A percentile compares a stretch with the other conserved stretches of the same genome.
These are phyloP conservation scores for Colletotrichum limetticola DNA, from an alignment of 2,329 filamentous ascomycete genomes.

Conservation along the genomic window DNA sequence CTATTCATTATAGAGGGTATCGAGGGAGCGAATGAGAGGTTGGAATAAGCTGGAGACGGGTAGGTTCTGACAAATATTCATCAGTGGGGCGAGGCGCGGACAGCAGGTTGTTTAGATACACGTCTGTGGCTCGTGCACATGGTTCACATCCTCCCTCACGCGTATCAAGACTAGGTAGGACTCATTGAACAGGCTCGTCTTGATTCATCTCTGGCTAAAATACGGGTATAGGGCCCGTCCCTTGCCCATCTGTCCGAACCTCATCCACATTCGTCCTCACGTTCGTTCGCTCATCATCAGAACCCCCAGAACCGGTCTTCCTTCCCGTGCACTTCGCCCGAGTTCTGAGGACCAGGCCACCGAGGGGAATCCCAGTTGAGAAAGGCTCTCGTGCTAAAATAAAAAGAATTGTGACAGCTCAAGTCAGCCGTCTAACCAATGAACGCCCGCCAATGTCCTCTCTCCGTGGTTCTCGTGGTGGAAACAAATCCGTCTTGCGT, in stretches of 20 bases:
- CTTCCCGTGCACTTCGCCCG: background rate
- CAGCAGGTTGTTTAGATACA: too few relatives aligned
- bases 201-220: constrained; percentile 21
- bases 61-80: too few relatives aligned
- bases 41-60: too few relatives aligned
- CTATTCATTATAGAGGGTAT: too few relatives aligned
- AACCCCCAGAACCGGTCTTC: background rate
- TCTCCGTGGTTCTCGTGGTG: constrained; percentile 25
- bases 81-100: too few relatives aligned
- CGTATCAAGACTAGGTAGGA: background rate
- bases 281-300: constrained; percentile 20
- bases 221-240: background rate
- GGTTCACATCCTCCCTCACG: background rate
- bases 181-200: constrained; percentile 5
- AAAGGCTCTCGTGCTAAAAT: constrained; percentile 4
- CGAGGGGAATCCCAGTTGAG: background rate
- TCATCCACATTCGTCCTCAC: constrained; percentile 12
- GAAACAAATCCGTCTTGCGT: constrained; percentile 33
- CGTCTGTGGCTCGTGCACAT: too few relatives aligned
- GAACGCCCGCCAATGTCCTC: constrained; percentile 31
- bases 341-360: background rate
- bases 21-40: too few relatives aligned
- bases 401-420: constrained; percentile 1
- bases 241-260: background rate
- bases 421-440: constrained; percentile 6